Evolutionary conservation across 306 rosid species (phyloP).

Genomic region (Abrus pulchellus): DNA sequence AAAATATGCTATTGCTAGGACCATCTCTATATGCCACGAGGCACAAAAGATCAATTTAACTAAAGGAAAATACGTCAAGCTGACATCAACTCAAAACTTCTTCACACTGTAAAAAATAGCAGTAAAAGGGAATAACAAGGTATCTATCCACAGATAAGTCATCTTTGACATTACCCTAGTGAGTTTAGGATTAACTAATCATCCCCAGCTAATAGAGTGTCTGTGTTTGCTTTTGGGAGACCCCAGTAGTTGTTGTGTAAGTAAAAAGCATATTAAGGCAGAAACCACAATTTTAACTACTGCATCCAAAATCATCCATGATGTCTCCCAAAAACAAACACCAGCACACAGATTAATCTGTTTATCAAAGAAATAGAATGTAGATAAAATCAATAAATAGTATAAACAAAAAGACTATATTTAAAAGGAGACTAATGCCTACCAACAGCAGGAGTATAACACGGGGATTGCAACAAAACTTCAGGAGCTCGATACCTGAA

Average conservation of each 20-base stretch:
- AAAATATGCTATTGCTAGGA: not conserved
- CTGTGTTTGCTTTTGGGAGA: conserved; percentile 29
- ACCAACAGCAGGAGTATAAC: conserved; percentile 90
- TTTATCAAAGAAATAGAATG: conserved; percentile 7
- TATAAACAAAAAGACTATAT: conserved; percentile 11
- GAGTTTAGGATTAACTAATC: conserved; percentile 18
- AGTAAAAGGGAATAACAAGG: not conserved
- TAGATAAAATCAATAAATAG: conserved; percentile 8
- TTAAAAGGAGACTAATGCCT: conserved; percentile 45
- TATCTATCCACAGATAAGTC: conserved; percentile 25
- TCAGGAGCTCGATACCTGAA: conserved; percentile 92
- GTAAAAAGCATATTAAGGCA: conserved; percentile 25
- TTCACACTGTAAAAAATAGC: not conserved
- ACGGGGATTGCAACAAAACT: conserved; percentile 78
- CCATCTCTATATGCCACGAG: not conserved
- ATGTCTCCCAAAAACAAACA: conserved; percentile 28
- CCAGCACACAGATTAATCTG: not conserved
- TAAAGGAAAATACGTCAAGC: conserved; percentile 1
- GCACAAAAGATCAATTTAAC: conserved; percentile 2
- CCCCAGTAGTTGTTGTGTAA: conserved; percentile 15
- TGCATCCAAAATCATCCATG: conserved; percentile 30
- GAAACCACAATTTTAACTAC: conserved; percentile 38
- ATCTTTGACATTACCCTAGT: not conserved
- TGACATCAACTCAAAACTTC: conserved; percentile 1
- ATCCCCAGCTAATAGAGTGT: not conserved